Base-by-base conservation (phyloP, 345 rosid genomes). In the Eucalyptus paniculata region DNA sequence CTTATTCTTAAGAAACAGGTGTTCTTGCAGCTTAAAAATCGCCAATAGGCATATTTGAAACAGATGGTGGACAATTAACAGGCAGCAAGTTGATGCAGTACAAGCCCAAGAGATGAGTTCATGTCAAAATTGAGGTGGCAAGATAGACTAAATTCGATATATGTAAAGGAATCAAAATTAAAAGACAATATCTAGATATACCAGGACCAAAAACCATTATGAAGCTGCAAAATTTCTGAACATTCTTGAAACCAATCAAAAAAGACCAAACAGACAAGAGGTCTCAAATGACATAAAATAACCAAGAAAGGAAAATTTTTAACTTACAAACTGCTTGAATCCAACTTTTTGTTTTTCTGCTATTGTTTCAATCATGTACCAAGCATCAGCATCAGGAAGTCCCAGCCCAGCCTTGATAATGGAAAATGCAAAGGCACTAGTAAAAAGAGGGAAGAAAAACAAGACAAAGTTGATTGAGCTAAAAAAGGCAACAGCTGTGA, bases 281-380 rank as follows among this genome's bases (percentile, higher is more conserved):
- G 58, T 45, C 40, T 49, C 60, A 53, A 72, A 80, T 6, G 28
- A 51, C 28, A 45, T 51, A 53, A 89, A 88, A 32, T 32, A 89
- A 58, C 44, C 42, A 30, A 65, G 47, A 77, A 65, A 62, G 81
- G 30, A 67, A 30, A 56, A 37, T 44, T 21, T 11, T 26, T 9
- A 92, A 92, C 96, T 95, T 93, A 98, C 99, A 91, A 96, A 92
- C 90, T 96, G 96, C 92, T 96, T 96, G 92, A 88, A 95, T 92
- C 97, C 98, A 92, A 97, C 94, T 88, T 96, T 93, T 92, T 98
- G 96, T 92, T 94, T 97, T 91, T 96, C 99, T 86, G 99, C 98
- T 90, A 98, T 94, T 88, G 96, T 95, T 93, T 98, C 99, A 62
- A 98, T 93, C 95, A 96, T 94, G 94, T 94, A 93, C 99, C 99